Conservation (phyloP, 2,329 filamentous ascomycete genomes). For the Aspergillus sp. region DNA sequence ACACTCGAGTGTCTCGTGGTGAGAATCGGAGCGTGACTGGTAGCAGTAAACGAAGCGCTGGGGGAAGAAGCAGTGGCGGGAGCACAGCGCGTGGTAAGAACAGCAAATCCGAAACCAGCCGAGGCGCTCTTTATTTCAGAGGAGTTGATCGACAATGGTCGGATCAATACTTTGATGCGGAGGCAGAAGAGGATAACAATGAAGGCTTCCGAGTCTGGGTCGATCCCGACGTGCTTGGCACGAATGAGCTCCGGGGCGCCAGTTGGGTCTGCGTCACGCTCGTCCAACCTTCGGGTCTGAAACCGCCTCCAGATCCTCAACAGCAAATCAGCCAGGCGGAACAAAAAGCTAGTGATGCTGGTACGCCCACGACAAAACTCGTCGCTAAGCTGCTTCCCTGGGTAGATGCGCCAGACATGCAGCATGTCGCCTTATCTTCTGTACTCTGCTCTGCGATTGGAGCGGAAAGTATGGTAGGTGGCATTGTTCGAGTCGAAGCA, state of each 20-base stretch:
- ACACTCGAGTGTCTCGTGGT: conserved; percentile 62
- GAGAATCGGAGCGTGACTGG: conserved; percentile 81
- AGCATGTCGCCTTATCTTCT: conserved; percentile 78
- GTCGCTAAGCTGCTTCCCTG: conserved; percentile 77
- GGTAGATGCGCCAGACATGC: conserved; percentile 84
- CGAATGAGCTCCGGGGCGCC: conserved; percentile 73
- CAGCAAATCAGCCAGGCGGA: conserved; percentile 72
- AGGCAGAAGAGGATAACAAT: conserved; percentile 58
- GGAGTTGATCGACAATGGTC: conserved; percentile 74
- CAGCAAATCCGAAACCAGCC: conserved; percentile 62
- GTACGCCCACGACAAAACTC: conserved; percentile 66
- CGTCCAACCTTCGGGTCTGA: conserved; percentile 78
- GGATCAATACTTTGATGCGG: conserved; percentile 78
- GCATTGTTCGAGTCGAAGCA: conserved; percentile 83
- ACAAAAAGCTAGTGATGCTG: conserved; percentile 59
- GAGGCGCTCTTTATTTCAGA: conserved; percentile 70
- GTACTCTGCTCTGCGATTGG: conserved; percentile 75
- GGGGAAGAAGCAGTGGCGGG: conserved; percentile 67
- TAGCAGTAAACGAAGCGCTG: conserved; percentile 74
- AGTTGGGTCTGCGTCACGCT: conserved; percentile 83
- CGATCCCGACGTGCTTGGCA: conserved; percentile 74
- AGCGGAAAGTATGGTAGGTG: conserved; percentile 75
- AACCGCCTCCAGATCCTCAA: conserved; percentile 70
- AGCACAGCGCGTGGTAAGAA: conserved; percentile 70
- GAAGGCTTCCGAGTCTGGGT: conserved; percentile 78